Percentiles rank a stretch among this genome's conserved stretches.
These are phyloP conservation scores for Phaeosphaeriaceae sp. DNA, from an alignment of 2,329 filamentous ascomycete genomes.

Conservation along the genomic window DNA sequence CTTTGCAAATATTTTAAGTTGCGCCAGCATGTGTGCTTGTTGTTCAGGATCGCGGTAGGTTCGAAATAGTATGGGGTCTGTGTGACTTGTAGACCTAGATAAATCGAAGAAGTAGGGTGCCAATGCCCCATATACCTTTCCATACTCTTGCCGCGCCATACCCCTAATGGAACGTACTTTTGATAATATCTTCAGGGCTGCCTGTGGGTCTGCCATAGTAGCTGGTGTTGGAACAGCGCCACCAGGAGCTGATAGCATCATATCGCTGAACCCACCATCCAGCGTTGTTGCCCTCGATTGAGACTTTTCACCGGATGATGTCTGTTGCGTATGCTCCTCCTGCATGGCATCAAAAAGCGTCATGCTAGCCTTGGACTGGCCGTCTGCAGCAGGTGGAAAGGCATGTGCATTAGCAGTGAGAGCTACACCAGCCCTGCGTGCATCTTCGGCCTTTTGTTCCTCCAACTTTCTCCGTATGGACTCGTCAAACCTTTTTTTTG, in stretches of 20 bases:
- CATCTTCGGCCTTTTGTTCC: slow-evolving; percentile 56
- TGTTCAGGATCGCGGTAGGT: slow-evolving; percentile 87
- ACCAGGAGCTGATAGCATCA: slow-evolving; percentile 59
- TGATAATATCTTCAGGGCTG: slow-evolving; percentile 72
- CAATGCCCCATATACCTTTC: slow-evolving; percentile 85
- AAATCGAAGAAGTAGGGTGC: slow-evolving; percentile 90
- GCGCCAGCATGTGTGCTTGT: slow-evolving; percentile 87
- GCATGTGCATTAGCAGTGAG: slow-evolving; percentile 46
- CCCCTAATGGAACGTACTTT: slow-evolving; percentile 80
- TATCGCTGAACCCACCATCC: slow-evolving; percentile 80
- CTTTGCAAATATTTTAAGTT: slow-evolving; percentile 77
- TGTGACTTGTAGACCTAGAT: slow-evolving; percentile 71
- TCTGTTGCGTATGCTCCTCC: slow-evolving; percentile 67
- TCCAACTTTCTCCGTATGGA: slow-evolving; percentile 64
- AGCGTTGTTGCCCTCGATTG: slow-evolving; percentile 44
- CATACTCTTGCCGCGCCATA: slow-evolving; percentile 86
- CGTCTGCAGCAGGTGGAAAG: slow-evolving; percentile 40
- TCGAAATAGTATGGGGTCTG: slow-evolving; percentile 83
- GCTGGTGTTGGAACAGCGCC: slow-evolving; percentile 36
- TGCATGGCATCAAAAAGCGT: slow-evolving; percentile 77
- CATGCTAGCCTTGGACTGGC: slow-evolving; percentile 53
- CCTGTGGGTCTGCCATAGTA: slow-evolving; percentile 60
- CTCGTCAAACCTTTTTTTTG: slow-evolving; percentile 79
- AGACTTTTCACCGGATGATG: slow-evolving; percentile 41
- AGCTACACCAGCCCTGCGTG: slow-evolving; percentile 41